Evolutionary conservation across 495 filamentous ascomycete genomes (phyloP).

Genomic region (Penicillium manginii): DNA sequence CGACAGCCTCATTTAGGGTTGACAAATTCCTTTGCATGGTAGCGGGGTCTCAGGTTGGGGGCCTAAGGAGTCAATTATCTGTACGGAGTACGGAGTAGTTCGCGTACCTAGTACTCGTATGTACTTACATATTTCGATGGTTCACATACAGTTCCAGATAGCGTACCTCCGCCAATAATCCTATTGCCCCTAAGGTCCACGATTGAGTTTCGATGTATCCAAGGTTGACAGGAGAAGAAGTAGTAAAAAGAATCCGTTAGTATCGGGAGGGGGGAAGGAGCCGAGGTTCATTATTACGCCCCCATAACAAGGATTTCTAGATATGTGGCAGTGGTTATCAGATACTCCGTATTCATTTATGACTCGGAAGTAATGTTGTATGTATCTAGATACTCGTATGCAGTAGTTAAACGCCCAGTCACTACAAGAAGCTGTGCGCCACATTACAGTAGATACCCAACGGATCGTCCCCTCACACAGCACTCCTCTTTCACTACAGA

Average conservation of each 20-base stretch:
- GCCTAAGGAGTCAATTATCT: background rate
- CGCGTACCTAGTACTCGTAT: background rate
- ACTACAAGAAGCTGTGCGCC: too few relatives aligned
- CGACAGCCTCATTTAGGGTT: slow-evolving; percentile 12
- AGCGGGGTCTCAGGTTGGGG: slow-evolving; percentile 12
- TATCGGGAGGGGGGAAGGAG: too few relatives aligned
- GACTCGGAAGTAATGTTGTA: too few relatives aligned
- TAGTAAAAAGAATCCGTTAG: background rate
- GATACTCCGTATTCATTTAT: too few relatives aligned
- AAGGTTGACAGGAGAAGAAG: background rate
- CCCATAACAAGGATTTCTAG: too few relatives aligned
- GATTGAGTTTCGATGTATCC: slow-evolving; percentile 18
- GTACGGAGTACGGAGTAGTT: background rate
- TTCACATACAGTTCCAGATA: background rate
- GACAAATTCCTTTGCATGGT: slow-evolving; percentile 23
- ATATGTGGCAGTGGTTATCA: too few relatives aligned
- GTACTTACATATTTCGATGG: background rate
- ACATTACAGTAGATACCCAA: too few relatives aligned
- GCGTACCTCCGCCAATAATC: background rate
- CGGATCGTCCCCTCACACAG: background rate
- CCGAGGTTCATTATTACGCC: background rate
- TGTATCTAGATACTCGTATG: too few relatives aligned
- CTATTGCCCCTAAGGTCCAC: slow-evolving; percentile 11
- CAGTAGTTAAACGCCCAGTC: too few relatives aligned
- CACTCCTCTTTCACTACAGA: background rate